A percentile compares a stretch with the other conserved stretches of the same genome.
Evolutionary conservation across 177 flowering plant genomes (phyloP).

Genomic region (Vitis hybrid): DNA sequence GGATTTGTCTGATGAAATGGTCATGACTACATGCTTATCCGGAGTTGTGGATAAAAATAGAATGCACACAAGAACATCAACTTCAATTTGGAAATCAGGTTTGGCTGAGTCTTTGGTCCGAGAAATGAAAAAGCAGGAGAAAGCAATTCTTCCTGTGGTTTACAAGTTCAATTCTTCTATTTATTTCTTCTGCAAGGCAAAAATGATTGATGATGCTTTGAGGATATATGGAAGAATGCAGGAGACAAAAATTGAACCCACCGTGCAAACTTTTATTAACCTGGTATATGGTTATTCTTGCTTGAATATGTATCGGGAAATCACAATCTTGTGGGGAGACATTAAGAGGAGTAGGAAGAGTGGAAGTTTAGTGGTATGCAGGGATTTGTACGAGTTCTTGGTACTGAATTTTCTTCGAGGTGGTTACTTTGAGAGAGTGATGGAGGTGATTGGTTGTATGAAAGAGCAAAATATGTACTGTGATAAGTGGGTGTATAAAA

Average conservation of each 20-base stretch:
- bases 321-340: conserved; percentile 88
- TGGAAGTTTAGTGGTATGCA: conserved; percentile 25
- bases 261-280: conserved; percentile 51
- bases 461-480: conserved; percentile 38
- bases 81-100: conserved; percentile 19
- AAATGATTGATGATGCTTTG: conserved; percentile 81
- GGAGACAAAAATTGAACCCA: conserved; percentile 52
- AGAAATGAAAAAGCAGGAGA: conserved; percentile 35
- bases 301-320: conserved; percentile 64
- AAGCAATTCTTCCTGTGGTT: conserved; percentile 23
- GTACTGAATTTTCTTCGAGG: conserved; percentile 71
- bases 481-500: conserved; percentile 66
- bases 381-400: conserved; percentile 67
- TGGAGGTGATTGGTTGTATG: conserved; percentile 72
- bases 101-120: conserved; percentile 39
- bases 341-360: conserved; percentile 57
- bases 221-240: conserved; percentile 61
- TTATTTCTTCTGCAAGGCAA: conserved; percentile 76
- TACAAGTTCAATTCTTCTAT: conserved; percentile 70
- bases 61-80: conserved; percentile 4
- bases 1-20: conserved; percentile 27
- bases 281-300: conserved; percentile 60
- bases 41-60: conserved; percentile 10
- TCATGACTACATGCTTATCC: conserved; percentile 24
- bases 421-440: conserved; percentile 86